Evolutionary conservation across 169 alveolate genomes (phyloP).

Genomic region (Cryptosporidium baileyi): DNA sequence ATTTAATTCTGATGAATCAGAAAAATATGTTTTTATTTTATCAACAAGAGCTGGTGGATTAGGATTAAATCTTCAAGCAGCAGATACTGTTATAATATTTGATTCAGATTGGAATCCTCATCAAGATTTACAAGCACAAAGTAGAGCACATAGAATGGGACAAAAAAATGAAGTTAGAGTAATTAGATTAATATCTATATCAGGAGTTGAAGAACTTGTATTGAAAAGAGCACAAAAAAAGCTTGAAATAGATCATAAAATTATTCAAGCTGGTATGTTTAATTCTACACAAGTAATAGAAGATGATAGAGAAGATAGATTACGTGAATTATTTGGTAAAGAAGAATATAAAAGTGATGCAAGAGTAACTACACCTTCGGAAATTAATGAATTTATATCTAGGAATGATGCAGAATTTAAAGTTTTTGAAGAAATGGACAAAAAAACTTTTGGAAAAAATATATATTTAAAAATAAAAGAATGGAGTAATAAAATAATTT

Average conservation of each 20-base stretch:
- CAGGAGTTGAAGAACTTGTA: conserved; percentile 89
- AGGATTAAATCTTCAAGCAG: conserved; percentile 92
- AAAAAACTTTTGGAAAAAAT: conserved; percentile 79
- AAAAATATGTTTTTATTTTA: conserved; percentile 72
- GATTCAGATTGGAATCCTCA: conserved; percentile 95
- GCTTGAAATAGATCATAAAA: conserved; percentile 88
- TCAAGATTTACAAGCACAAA: conserved; percentile 91
- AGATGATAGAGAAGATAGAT: conserved; percentile 83
- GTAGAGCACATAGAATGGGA: conserved; percentile 95
- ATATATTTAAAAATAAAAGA: conserved; percentile 72
- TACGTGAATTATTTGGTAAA: conserved; percentile 80
- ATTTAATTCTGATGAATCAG: conserved; percentile 76
- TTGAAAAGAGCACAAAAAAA: conserved; percentile 89
- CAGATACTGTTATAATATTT: conserved; percentile 94
- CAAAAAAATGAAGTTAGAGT: conserved; percentile 92
- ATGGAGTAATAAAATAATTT: not conserved
- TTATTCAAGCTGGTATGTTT: conserved; percentile 91
- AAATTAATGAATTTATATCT: conserved; percentile 84
- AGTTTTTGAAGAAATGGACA: conserved; percentile 82
- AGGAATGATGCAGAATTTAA: conserved; percentile 85
- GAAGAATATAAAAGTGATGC: conserved; percentile 81
- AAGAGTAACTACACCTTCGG: conserved; percentile 80
- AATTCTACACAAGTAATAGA: conserved; percentile 82
- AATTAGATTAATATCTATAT: conserved; percentile 84
- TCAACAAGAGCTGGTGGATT: conserved; percentile 84